Evolutionary conservation across 2,329 filamentous ascomycete species (phyloP).

Genomic region (Sodiomyces alkalinus): DNA sequence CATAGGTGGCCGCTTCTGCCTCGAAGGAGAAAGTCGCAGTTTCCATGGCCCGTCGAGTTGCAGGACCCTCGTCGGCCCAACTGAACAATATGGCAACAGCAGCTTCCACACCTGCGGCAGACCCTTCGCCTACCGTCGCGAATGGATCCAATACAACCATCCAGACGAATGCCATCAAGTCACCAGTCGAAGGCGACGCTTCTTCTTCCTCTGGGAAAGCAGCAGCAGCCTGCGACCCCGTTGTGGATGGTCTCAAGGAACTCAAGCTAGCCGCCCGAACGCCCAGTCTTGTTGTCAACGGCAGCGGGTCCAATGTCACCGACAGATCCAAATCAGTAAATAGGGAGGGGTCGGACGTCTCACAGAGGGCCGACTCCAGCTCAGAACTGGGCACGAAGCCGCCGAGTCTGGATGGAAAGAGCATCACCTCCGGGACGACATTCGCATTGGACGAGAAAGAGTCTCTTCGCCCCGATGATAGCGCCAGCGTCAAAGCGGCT

Average conservation of each 20-base stretch:
- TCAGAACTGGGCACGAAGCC: conserved; percentile 63
- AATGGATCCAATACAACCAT: neutral
- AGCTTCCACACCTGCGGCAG: too few species aligned
- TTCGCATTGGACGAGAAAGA: conserved; percentile 97
- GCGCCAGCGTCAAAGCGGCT: conserved; percentile 76
- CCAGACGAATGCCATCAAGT: neutral
- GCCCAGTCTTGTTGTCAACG: conserved; percentile 33
- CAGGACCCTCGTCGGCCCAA: too few species aligned
- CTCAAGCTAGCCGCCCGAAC: conserved; percentile 15
- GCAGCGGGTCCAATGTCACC: conserved; percentile 23
- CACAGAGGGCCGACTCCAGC: conserved; percentile 43
- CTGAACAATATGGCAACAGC: too few species aligned
- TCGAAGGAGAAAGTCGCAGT: conserved; percentile 20
- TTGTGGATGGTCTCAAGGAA: conserved; percentile 15
- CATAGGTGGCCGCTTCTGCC: conserved; percentile 33
- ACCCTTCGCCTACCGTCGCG: neutral
- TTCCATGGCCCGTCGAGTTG: conserved; percentile 13
- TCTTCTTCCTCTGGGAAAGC: too few species aligned
- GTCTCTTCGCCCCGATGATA: conserved; percentile 85
- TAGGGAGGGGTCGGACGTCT: conserved; percentile 37
- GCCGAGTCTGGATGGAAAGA: conserved; percentile 84
- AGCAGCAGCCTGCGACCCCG: too few species aligned
- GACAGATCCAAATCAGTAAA: conserved; percentile 19
- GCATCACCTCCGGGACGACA: conserved; percentile 82
- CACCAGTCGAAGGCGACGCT: conserved; percentile 2